Evolutionary conservation across 2,329 filamentous ascomycete species (phyloP), one percentile per base, ranked within the genome.

Genomic region (Penicillium oxalicum): DNA sequence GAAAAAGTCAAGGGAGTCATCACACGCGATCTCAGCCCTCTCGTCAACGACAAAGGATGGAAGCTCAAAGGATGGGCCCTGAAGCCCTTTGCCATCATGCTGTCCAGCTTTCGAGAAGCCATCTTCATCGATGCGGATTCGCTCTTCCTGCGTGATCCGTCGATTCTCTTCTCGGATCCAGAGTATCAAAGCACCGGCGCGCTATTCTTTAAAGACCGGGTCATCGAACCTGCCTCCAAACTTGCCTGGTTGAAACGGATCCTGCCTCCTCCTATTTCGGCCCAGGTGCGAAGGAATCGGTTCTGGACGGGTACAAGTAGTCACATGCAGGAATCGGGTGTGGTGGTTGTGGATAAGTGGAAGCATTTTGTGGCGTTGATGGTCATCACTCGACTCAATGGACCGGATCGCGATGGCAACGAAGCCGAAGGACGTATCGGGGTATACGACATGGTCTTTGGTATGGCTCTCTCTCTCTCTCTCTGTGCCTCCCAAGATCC

Each of bases 101-200:
- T 74, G 49, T 74, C 72, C 2, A 73, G 69, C 28, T 76, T 75
- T 59, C 70, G 71, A 4, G 72, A 76, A 55, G 68, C 68, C 45
- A 71, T 75, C 36, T 72, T 76, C 51, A 72, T 76, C 50, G 73
- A 75, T 48, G 73, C 73, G 0, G 74, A 75, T 49, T 66, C 67
- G 5, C 57, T 72, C 13, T 75, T 75, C 58, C 68, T 76, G 51
- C 60, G 64, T 12, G 68, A 74, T 47, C 74, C 72, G 0, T 68
- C 65, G 44, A 48, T 60, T 4, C 54, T 75, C n/a, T 75, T 75
- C 54, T 66, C 69, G 0, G 70, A 75, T 41, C 63, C 64, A n/a
- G 64, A 62, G 2, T 75, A 75, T 47, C 53, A 61, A 18, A 61
- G 65, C 39, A 72, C 70, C 0, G 74, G 73, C 4, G 71, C 73